Conservation (phyloP, 306 rosid genomes). For the Fagus crenata region DNA sequence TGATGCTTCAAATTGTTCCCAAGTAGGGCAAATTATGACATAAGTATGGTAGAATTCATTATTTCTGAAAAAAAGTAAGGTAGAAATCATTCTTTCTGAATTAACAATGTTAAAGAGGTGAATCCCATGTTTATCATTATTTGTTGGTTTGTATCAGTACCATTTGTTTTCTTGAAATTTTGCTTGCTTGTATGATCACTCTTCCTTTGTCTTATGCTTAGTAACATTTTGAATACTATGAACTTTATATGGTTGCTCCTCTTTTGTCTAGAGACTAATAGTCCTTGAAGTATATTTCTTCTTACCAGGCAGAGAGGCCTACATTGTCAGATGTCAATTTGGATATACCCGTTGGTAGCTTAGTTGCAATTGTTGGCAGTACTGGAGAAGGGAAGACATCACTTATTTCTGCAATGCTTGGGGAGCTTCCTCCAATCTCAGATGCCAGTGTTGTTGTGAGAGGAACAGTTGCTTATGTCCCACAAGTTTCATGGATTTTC, state of each 20-base stretch:
- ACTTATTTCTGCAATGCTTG: slow-evolving; percentile 59
- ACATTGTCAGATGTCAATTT: slow-evolving; percentile 47
- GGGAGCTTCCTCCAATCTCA: slow-evolving; percentile 52
- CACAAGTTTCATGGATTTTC: slow-evolving; percentile 96
- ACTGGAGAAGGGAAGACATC: slow-evolving; percentile 69
- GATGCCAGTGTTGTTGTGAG: slow-evolving; percentile 41
- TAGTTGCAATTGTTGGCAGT: slow-evolving; percentile 60
- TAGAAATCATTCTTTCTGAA: not conserved
- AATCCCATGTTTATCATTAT: not conserved
- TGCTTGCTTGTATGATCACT: slow-evolving; percentile 13
- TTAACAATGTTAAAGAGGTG: not conserved
- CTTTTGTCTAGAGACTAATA: not conserved
- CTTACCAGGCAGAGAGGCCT: slow-evolving; percentile 44
- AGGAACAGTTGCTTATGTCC: slow-evolving; percentile 89
- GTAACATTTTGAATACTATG: not conserved
- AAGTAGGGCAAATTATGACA: not conserved
- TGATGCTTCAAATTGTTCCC: not conserved
- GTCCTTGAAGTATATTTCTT: slow-evolving; percentile 1
- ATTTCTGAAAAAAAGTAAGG: not conserved
- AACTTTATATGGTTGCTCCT: not conserved
- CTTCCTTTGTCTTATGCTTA: not conserved
- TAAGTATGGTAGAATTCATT: not conserved
- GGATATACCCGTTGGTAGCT: slow-evolving; percentile 56
- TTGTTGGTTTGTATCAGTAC: not conserved
- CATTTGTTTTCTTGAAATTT: not conserved